Base-by-base conservation (phyloP, 139 green algal species). In the Closterium sp. region DNA sequence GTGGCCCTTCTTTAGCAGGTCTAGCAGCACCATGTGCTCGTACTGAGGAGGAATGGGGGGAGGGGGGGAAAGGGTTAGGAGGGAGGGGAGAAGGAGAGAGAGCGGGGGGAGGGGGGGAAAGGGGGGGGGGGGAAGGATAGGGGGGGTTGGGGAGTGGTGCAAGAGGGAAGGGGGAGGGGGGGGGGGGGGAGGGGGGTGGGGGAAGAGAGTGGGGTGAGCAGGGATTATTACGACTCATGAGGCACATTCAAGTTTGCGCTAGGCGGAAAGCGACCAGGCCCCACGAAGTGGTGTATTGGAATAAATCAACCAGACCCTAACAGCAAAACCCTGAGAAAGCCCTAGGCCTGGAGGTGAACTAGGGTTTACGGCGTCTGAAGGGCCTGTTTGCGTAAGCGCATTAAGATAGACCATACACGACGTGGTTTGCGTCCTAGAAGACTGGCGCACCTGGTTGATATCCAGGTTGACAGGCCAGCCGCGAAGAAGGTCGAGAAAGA, bases 1-100 rank as follows among this genome's bases (percentile, higher is more conserved):
- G 89, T 95, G 93, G 22, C 93, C 93, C 88, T 95, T 95, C 79
- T 86, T 85, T 11, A 95, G 28, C n/a, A 95, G 93, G 45, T 95
- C 93, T 31, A 92, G 24, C 10, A 95, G 21, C n/a, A 95, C 93
- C n/a, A 85, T 28, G 93, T 91, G 88, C 88, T 95, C 93, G 92
- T 95, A 95, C 93, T 94, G 91, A 50, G 7, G 38, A 50, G 38
- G 7, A n/a, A n/a, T 24, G 4, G 22, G 90, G 13, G 34, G 45
- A 62, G 31, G 79, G 88, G 22, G 4, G 7, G 27, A 19, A 45
- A 24, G 90, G 89, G 30, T 42, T 34, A 88, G 5, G 31, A 28
- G 89, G 19, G 17, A 22, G 5, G 89, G 89, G 89, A 17, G 31
- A 9, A 29, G 24, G 87, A n/a, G 6, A n/a, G n/a, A n/a, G n/a